A percentile compares a stretch with the other conserved stretches of the same genome.
Conservation (phyloP, 768 basidiomycete genomes). For the Udeniomyces megalosporus region DNA sequence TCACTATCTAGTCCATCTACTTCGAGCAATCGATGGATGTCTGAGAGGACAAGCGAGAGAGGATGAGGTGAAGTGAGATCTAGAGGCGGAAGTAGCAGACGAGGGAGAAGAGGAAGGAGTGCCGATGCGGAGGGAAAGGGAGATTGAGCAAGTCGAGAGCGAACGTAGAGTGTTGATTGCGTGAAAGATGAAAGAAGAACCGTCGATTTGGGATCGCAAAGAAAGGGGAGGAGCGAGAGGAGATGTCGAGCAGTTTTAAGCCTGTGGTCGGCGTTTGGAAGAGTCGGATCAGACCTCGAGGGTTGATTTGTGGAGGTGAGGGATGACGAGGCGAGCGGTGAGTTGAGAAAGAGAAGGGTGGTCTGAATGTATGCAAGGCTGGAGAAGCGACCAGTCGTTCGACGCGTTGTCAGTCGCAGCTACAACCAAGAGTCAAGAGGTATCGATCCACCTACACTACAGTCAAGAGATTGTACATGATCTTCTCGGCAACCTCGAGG, state of each 20-base stretch:
- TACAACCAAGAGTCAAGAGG: not conserved
- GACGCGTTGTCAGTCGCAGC: too few species aligned
- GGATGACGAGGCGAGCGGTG: not conserved
- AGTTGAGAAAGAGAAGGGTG: slow-evolving; percentile 3
- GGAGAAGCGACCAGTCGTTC: not conserved
- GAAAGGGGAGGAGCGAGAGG: slow-evolving; percentile 13
- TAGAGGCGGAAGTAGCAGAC: not conserved
- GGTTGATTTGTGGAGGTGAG: not conserved
- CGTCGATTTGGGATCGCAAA: slow-evolving; percentile 4
- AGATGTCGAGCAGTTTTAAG: not conserved
- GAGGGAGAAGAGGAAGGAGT: not conserved
- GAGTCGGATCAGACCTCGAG: not conserved
- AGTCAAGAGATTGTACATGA: slow-evolving; percentile 54
- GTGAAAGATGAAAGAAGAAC: not conserved
- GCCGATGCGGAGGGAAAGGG: not conserved
- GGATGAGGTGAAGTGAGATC: not conserved
- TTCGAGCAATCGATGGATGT: not conserved
- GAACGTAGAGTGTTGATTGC: not conserved
- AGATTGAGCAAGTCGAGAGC: not conserved
- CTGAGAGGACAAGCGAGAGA: not conserved
- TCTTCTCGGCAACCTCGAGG: slow-evolving; percentile 21
- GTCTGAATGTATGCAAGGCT: slow-evolving; percentile 12
- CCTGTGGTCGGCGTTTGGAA: not conserved
- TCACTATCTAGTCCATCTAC: not conserved
- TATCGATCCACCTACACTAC: slow-evolving; percentile 40